Evolutionary conservation across 441 rosid genomes (phyloP), one percentile per base, ranked within the genome.

Genomic region (Eruca vesicaria): DNA sequence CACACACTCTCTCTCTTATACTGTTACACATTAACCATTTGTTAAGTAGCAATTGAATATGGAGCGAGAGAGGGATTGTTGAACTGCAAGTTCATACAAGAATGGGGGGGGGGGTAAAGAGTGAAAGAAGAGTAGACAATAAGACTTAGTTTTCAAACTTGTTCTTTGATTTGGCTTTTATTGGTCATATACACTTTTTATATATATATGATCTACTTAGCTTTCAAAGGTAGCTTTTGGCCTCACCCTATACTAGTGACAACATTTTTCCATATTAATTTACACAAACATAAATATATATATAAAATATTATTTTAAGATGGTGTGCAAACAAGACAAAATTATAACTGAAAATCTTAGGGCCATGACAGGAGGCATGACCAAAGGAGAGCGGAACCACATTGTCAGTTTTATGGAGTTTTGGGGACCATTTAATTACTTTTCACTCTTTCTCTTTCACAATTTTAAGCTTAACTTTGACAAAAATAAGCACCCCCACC

Each of bases 101-200:
- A 63, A 68, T 68, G 78, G 68, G 81, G 81, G 78, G 68, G 81
- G 81, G 78, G 78, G 78, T 73, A 78, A 77, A 63, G 73, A 38
- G 68, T 48, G 57, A 41, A 70, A 69, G 31, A 70, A 20, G 66
- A 21, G 72, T 72, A 78, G 62, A 73, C 81, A 78, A 69, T 78
- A 71, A 73, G 65, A 72, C 80, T 72, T 77, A 72, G 80, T 72
- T 77, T 77, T 73, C 78, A 78, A 73, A 73, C 73, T 73, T 73
- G 66, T 68, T 68, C 63, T 78, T 73, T 73, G 78, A 65, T 68
- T 72, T 62, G 66, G 78, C 77, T 53, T 78, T 73, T 67, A 68
- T 68, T 73, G 81, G 78, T 73, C 74, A 62, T 64, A 70, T 53
- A 58, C 20, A 66, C 69, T 72, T 73, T 77, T 52, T 66, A 28